Evolutionary conservation across 1,284 basidiomycete species (phyloP), one percentile per base, ranked within the genome.

Genomic region (Nidula niveotomentosa): DNA sequence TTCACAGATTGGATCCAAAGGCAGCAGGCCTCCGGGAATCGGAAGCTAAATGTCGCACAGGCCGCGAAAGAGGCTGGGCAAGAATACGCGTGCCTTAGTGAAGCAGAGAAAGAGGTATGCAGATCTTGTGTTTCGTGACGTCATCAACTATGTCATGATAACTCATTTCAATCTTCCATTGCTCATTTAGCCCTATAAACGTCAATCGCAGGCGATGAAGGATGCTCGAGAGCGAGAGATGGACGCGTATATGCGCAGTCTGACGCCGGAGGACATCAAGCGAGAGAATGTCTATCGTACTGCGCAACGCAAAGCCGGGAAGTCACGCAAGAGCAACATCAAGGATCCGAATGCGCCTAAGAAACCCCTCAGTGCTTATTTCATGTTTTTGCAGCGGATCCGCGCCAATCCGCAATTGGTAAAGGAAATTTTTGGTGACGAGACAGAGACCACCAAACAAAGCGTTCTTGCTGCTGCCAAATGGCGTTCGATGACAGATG

Each of bases 341-440:
- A 96, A 96, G 77, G 94, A 98, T 69, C 94, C 94, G 33, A 96
- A 97, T 67, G 95, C 94, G 15, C 95, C 95, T 8, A 96, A 96
- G 85, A 96, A 96, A 72, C 95, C 95, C 2, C 83, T 97, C 34
- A 91, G 87, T 64, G 94, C 95, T 2, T 98, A 97, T 69, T 97
- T 97, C 65, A 90, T 96, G 84, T 98, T 96, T 78, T 73, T 97
- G 59, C 93, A 95, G 69, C 84, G 88, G 49, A 95, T 96, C 64
- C 82, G 94, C 58, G 83, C 87, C 48, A 86, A 91, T 65, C 82
- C 84, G 10, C 76, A 78, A 43, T 74, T 94, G 36, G 88, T 93
- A 15, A 79, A 73, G 60, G 87, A 90, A 18, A 88, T 97, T 13
- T 96, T 96, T 74, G 92, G 90, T n/a, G 89, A 91, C 51, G 94